Percentiles rank a stretch among this genome's conserved stretches.
phyloP scores from a whole-genome alignment of 305 asterid genomes.

The Fraxinus sp. region DNA sequence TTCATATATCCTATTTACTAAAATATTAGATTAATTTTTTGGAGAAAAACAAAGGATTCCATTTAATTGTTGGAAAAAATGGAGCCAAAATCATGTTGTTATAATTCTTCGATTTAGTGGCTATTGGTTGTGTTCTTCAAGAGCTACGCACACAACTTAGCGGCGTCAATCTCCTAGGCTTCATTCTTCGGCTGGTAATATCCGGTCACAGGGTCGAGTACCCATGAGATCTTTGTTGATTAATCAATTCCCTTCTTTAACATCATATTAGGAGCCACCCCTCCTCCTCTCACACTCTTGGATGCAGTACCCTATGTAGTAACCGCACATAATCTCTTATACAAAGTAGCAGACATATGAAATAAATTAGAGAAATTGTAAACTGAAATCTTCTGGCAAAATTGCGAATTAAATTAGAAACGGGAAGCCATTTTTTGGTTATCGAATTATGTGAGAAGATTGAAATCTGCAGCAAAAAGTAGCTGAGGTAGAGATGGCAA shows the following conservation, averaged over 20 bases:
- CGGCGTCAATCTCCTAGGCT: conserved; percentile 54
- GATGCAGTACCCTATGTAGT: no score
- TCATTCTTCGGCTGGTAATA: conserved; percentile 60
- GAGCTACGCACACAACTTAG: conserved; percentile 53
- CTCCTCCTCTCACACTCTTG: no score
- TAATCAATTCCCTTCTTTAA: conserved; percentile 49
- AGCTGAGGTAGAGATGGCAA: conserved; percentile 41
- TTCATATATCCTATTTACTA: background rate
- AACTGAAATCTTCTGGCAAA: background rate
- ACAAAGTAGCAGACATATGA: background rate
- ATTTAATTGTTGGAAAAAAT: background rate
- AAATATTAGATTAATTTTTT: background rate
- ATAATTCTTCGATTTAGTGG: conserved; percentile 4
- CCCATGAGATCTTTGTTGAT: conserved; percentile 53
- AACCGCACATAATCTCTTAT: no score
- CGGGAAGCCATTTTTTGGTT: background rate
- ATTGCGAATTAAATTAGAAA: no score
- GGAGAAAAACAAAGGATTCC: background rate
- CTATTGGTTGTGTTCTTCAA: conserved; percentile 13
- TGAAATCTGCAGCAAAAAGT: background rate
- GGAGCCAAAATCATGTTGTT: background rate
- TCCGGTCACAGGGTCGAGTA: conserved; percentile 78
- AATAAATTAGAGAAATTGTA: background rate
- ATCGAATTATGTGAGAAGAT: no score
- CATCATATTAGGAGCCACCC: background rate